Base-by-base conservation (phyloP, 1,284 basidiomycete species). In the Chalciporus piperatoides region DNA sequence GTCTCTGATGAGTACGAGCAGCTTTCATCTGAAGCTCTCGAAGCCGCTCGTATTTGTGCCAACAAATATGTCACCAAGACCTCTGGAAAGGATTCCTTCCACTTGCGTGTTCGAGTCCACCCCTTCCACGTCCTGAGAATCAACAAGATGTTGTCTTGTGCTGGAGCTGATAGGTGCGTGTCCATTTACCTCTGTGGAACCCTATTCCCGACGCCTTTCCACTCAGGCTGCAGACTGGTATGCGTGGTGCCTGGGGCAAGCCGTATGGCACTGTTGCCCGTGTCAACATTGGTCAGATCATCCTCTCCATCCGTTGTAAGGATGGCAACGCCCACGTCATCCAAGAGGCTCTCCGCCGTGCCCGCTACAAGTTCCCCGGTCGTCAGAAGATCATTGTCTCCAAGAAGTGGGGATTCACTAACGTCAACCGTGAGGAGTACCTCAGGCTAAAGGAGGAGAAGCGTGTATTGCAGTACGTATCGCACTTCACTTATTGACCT, bases 131-230 rank as follows among this genome's bases (percentile, higher is more conserved):
- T 98, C 62, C 77, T 99, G 75, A 91, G 96, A 62, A 98, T 97
- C 88, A 97, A 99, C 91, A 99, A 99, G 87, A 98, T 97, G 92
- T 92, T 98, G 81, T 92, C 90, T 55, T 97, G 96, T 73, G 96
- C 96, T 63, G 96, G 96, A 70, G 95, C 96, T 65, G 96, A 98
- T 94, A 80, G 89, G 86, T 84, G 50, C 33, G 80, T 71, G n/a
- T 6, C 10, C n/a, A 8, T 25, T 17, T 33, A 10, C 39, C 38
- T 5, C 5, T 9, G 41, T 24, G 4, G 38, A 9, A 14, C 2
- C 4, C 1, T 1, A 0, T 0, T 3, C n/a, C n/a, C 28, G 17
- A 46, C 19, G 38, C 30, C 32, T 46, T 56, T 3, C 1, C 4
- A 30, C 24, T 14, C 56, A 91, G 92, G 74, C 86, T 95, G 62